Conservation (phyloP, 495 filamentous ascomycete genomes). For the Daldinia grandis region DNA sequence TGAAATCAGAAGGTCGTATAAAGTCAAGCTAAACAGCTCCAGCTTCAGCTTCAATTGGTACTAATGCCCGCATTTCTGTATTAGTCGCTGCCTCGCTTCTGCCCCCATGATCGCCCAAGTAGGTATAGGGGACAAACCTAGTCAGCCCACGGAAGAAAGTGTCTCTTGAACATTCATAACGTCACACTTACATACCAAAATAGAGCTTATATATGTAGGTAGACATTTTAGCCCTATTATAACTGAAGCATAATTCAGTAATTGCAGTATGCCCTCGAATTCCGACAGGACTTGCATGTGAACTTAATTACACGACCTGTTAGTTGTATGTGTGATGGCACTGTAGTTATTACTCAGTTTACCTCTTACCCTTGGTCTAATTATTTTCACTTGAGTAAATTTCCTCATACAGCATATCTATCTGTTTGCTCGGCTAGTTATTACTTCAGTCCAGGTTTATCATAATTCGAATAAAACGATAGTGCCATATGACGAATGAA, state of each 20-base stretch:
- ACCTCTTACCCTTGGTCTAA: neutral
- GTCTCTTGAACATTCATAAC: no score
- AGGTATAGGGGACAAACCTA: no score
- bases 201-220: no score
- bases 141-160: no score
- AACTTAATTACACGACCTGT: neutral
- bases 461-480: no score
- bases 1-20: no score
- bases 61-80: neutral
- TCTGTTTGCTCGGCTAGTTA: no score
- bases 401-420: no score
- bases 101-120: neutral
- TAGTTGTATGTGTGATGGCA: neutral
- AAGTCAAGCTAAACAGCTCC: neutral
- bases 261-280: constrained; percentile 4
- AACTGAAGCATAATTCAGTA: constrained; percentile 12
- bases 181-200: no score
- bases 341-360: neutral
- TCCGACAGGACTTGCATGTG: neutral
- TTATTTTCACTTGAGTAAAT: neutral
- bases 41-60: constrained; percentile 20
- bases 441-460: no score
- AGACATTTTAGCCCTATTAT: constrained; percentile 3
- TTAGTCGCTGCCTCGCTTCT: neutral
- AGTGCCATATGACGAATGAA: no score